phyloP scores from a whole-genome alignment of 2,329 filamentous ascomycete species.

The Cordyceps militaris region DNA sequence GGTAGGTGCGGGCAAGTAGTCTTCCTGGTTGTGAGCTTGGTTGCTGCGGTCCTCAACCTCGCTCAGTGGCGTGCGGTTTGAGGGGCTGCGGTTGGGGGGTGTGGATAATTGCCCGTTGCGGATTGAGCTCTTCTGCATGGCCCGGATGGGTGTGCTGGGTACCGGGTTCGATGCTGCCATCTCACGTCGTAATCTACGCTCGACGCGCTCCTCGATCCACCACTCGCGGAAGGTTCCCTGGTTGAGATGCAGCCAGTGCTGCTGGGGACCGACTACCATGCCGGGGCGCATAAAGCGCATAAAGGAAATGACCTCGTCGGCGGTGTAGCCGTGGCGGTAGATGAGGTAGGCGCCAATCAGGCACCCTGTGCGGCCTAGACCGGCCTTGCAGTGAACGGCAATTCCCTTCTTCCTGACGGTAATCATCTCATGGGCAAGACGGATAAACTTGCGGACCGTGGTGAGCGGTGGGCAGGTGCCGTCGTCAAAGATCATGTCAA shows the following conservation, averaged over 20 bases:
- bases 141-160: constrained; percentile 55
- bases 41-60: constrained; percentile 80
- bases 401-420: constrained; percentile 85
- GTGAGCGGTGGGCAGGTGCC: constrained; percentile 87
- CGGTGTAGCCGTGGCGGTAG: constrained; percentile 94
- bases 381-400: constrained; percentile 97
- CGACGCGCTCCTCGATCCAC: constrained; percentile 87
- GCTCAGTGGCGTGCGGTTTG: constrained; percentile 77
- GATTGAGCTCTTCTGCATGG: constrained; percentile 51
- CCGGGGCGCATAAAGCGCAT: constrained; percentile 99
- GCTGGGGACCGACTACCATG: constrained; percentile 97
- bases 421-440: constrained; percentile 90
- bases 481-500: constrained; percentile 99
- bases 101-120: constrained; percentile 69
- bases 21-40: constrained; percentile 66
- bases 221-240: constrained; percentile 96
- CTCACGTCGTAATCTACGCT: constrained; percentile 57
- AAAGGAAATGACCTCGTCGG: constrained; percentile 93
- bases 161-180: constrained; percentile 41
- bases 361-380: constrained; percentile 89
- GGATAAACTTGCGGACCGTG: constrained; percentile 91
- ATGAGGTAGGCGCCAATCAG: constrained; percentile 96
- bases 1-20: constrained; percentile 89
- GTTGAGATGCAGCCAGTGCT: constrained; percentile 98
- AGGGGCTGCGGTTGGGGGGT: constrained; percentile 71